Conservation (phyloP, 2,329 filamentous ascomycete species). For the Cordyceps pruinosa region DNA sequence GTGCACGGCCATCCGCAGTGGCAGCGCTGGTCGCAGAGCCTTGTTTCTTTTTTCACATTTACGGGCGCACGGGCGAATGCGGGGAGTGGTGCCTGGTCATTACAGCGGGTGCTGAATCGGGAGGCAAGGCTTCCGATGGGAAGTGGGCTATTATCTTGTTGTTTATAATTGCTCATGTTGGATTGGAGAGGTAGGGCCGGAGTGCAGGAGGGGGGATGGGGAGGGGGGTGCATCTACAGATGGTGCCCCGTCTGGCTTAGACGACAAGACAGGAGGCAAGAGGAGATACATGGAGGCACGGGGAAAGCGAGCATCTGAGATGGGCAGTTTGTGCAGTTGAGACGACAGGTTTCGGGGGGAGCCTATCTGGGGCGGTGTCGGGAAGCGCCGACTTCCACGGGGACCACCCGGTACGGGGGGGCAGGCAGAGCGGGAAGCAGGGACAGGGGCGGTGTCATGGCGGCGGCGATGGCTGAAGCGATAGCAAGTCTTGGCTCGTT, state of each 20-base stretch:
- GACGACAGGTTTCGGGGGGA: neutral
- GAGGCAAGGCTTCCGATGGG: neutral
- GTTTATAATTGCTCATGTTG: no score
- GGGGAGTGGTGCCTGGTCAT: neutral
- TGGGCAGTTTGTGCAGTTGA: no score
- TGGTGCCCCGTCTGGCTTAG: neutral
- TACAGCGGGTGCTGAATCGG: neutral
- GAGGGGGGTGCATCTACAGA: neutral
- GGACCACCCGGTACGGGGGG: neutral
- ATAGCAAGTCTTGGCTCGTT: neutral
- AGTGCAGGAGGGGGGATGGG: neutral
- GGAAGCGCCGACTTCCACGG: constrained; percentile 10
- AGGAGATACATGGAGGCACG: neutral
- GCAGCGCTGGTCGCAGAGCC: no score
- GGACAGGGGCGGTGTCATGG: neutral
- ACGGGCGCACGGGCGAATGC: neutral
- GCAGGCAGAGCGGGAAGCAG: neutral
- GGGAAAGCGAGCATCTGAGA: neutral
- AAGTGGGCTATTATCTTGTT: no score
- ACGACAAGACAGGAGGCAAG: neutral
- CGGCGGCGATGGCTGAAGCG: neutral
- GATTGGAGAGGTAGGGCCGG: no score
- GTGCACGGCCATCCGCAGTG: no score
- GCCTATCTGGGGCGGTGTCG: constrained; percentile 4
- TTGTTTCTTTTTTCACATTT: neutral